phyloP scores from a whole-genome alignment of 2,329 filamentous ascomycete species.

The Aureobasidium sp. region DNA sequence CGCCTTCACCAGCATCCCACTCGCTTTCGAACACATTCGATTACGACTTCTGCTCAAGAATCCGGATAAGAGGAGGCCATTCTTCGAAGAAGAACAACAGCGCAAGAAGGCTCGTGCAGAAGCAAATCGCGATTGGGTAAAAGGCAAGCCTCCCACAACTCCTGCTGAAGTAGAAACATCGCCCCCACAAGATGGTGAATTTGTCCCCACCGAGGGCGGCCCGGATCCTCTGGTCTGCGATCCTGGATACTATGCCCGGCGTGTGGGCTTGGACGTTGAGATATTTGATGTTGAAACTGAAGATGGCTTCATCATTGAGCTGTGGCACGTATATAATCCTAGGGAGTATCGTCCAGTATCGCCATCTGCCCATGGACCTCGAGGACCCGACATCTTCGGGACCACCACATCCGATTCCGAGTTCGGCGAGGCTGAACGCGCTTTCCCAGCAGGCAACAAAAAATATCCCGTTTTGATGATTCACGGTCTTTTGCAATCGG shows the following conservation, averaged over 20 bases:
- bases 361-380: conserved; percentile 41
- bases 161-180: conserved; percentile 2
- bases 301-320: conserved; percentile 80
- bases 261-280: conserved; percentile 81
- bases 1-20: conserved; percentile 56
- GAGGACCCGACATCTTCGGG: conserved; percentile 54
- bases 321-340: conserved; percentile 87
- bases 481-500: conserved; percentile 79
- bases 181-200: conserved; percentile 42
- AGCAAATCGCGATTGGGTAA: conserved; percentile 54
- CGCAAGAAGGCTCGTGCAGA: conserved; percentile 49
- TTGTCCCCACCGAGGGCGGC: conserved; percentile 68
- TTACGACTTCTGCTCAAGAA: conserved; percentile 50
- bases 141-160: background rate
- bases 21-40: conserved; percentile 41
- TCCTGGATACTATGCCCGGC: conserved; percentile 73
- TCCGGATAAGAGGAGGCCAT: conserved; percentile 53
- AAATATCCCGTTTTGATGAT: conserved; percentile 81
- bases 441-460: conserved; percentile 28
- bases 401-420: conserved; percentile 15
- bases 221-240: conserved; percentile 71
- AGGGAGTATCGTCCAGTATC: conserved; percentile 52
- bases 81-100: conserved; percentile 62
- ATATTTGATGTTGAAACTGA: conserved; percentile 80
- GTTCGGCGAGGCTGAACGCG: conserved; percentile 28